Conservation (phyloP, 352 stramenopile genomes). For the Phytophthora capsici region DNA sequence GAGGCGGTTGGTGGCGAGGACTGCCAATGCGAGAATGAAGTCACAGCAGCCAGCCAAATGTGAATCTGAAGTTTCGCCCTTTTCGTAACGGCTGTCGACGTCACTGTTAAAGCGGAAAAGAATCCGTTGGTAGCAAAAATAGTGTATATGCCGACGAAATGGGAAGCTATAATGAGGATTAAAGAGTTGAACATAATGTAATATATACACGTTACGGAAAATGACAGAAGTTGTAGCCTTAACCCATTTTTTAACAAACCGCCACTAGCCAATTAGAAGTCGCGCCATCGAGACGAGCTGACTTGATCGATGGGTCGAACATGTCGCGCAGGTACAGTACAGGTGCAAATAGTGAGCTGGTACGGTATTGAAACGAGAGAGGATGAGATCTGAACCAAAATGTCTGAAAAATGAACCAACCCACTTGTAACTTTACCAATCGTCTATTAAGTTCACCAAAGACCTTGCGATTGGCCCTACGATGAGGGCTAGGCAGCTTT, state of each 20-base stretch:
- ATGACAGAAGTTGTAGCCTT: too few relatives aligned
- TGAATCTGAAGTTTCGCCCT: constrained; percentile 19
- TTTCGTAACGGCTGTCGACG: constrained; percentile 29
- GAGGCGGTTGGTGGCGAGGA: constrained; percentile 7
- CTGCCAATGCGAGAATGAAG: constrained; percentile 31
- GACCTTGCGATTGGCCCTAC: too few relatives aligned
- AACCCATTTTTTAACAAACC: constrained; percentile 22
- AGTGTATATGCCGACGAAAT: neutral
- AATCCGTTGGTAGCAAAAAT: constrained; percentile 4
- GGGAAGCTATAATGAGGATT: neutral
- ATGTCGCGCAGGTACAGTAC: too few relatives aligned
- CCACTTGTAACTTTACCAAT: too few relatives aligned
- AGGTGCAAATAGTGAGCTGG: too few relatives aligned
- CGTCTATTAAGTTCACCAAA: too few relatives aligned
- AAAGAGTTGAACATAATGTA: neutral
- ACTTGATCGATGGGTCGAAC: constrained; percentile 9
- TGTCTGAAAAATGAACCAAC: too few relatives aligned
- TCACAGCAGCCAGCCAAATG: constrained; percentile 33
- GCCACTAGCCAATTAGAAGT: constrained; percentile 18
- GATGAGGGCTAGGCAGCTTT: too few relatives aligned
- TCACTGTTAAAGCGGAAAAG: constrained; percentile 21
- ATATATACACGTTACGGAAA: constrained; percentile 3
- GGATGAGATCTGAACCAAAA: too few relatives aligned
- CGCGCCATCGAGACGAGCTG: constrained; percentile 9
- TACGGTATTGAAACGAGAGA: too few relatives aligned